Evolutionary conservation across 2,329 filamentous ascomycete species (phyloP).

Genomic region (Apiospora marii): DNA sequence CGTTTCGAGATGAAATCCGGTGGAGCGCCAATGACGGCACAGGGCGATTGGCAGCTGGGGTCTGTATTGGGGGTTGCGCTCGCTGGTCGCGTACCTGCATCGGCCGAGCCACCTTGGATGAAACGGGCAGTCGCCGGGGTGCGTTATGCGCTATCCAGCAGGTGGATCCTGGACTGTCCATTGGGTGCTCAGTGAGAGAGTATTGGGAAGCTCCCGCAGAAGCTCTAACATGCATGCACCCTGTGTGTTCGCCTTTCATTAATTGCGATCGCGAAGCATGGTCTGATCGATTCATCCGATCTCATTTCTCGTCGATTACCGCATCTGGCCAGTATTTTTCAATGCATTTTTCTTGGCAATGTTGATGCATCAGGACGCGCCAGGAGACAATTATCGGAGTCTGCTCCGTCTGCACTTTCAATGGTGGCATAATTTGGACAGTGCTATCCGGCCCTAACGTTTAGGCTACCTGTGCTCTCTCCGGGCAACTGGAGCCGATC

Average conservation of each 20-base stretch:
- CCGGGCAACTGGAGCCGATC: not conserved
- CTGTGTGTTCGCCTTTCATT: not conserved
- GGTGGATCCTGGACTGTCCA: not conserved
- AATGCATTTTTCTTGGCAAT: not conserved
- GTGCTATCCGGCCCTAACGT: not conserved
- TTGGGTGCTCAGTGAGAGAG: not conserved
- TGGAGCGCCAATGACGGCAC: slow-evolving; percentile 1
- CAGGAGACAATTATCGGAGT: not conserved
- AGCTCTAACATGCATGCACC: not conserved
- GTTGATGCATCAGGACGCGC: not conserved
- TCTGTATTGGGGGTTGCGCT: not conserved
- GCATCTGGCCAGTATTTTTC: not conserved
- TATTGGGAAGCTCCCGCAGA: not conserved
- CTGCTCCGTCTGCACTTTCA: not conserved
- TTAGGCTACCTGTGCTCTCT: not conserved
- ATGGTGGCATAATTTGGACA: not conserved
- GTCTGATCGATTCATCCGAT: not conserved
- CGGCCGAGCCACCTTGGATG: slow-evolving; percentile 13
- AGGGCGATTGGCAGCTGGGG: not conserved
- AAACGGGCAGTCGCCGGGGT: not conserved
- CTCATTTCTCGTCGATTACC: slow-evolving; percentile 11
- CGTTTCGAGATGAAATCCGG: slow-evolving; percentile 3
- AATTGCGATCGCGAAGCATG: not conserved
- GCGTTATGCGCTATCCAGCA: not conserved
- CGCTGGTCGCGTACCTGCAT: not conserved